Percentiles rank a stretch among this genome's conserved stretches.
phyloP scores from a whole-genome alignment of 2,329 filamentous ascomycete genomes.

The Pseudocercospora vitis region DNA sequence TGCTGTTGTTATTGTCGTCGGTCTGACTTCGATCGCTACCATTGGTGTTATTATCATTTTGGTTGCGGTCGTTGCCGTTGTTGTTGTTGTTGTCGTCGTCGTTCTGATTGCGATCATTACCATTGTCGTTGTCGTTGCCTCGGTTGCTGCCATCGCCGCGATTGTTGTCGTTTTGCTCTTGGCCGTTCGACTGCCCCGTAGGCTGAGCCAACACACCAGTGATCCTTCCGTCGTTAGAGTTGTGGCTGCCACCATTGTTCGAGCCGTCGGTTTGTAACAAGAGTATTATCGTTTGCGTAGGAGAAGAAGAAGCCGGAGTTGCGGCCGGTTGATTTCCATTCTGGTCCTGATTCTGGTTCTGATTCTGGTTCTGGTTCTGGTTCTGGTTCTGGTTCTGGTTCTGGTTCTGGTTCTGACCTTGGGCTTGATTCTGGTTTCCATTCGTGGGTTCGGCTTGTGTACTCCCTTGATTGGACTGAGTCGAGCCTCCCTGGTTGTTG shows the following conservation, averaged over 20 bases:
- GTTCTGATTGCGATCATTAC: too few relatives aligned
- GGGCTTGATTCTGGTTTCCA: constrained; percentile 2
- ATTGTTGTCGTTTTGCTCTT: background rate
- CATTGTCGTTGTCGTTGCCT: background rate
- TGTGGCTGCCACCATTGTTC: background rate
- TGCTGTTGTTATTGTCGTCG: too few relatives aligned
- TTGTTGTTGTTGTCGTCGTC: too few relatives aligned
- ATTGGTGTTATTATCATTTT: constrained; percentile 4
- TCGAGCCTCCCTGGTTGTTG: background rate
- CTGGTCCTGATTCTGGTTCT: background rate
- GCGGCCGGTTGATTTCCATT: background rate
- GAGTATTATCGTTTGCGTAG: background rate
- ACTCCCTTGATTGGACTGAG: constrained; percentile 4
- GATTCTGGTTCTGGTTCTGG: constrained; percentile 5
- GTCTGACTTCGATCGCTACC: too few relatives aligned
- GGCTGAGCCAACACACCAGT: background rate
- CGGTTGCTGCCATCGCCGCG: background rate
- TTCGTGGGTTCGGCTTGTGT: too few relatives aligned
- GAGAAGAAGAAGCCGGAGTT: background rate
- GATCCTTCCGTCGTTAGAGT: constrained; percentile 1
- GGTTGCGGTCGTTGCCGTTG: constrained; percentile 5
- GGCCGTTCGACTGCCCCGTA: background rate
- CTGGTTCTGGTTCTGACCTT: background rate
- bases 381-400: background rate
- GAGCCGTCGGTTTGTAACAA: background rate